Percentiles rank a stretch among this genome's conserved stretches.
Conservation (phyloP, 2,329 filamentous ascomycete genomes). For the Nemania abortiva region DNA sequence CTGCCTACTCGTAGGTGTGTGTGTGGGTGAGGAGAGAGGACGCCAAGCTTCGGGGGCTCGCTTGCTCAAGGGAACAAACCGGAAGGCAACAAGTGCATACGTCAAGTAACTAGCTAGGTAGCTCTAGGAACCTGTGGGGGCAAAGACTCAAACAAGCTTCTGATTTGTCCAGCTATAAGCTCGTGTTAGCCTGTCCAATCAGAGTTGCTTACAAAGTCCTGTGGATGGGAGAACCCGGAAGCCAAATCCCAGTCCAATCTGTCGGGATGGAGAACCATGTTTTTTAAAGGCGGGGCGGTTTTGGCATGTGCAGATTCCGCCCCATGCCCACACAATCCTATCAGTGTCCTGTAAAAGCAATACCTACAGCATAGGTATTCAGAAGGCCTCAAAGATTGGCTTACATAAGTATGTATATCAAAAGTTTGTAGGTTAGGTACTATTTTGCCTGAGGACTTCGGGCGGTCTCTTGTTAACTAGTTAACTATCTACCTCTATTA, state of each 20-base stretch:
- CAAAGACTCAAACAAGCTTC: background rate
- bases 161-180: constrained; percentile 29
- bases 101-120: constrained; percentile 26
- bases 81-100: constrained; percentile 39
- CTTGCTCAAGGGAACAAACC: constrained; percentile 39
- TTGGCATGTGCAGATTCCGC: constrained; percentile 20
- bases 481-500: background rate
- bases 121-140: constrained; percentile 36
- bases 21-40: background rate
- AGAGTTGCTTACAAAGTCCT: constrained; percentile 9
- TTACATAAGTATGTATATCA: no score
- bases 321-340: background rate
- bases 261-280: constrained; percentile 39
- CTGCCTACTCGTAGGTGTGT: background rate
- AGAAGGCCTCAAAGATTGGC: no score
- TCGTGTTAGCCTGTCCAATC: constrained; percentile 43
- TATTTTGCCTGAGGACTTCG: no score
- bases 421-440: no score
- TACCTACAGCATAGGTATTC: no score
- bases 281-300: background rate
- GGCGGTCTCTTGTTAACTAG: no score
- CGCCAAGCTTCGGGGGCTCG: constrained; percentile 17
- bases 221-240: constrained; percentile 50
- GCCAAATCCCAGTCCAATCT: constrained; percentile 47
- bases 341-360: no score